Percentiles rank a stretch among this genome's conserved stretches.
Evolutionary conservation across 441 rosid genomes (phyloP).

Genomic region (Adansonia grandidieri): DNA sequence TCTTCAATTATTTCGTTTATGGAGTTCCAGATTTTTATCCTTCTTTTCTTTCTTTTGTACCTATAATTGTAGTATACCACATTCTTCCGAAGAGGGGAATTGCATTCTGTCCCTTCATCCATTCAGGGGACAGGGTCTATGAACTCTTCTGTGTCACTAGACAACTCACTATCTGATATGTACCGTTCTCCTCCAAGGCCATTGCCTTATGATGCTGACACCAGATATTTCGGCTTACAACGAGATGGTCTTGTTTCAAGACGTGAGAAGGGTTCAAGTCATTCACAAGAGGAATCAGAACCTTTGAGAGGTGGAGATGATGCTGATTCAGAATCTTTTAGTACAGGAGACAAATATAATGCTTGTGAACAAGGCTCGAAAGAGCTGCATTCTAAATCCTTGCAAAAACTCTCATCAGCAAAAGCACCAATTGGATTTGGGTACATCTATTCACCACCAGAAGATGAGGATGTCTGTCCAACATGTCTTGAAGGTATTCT

Average conservation of each 20-base stretch:
- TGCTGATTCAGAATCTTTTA: constrained; percentile 62
- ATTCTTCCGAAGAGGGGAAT: constrained; percentile 73
- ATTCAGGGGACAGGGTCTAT: constrained; percentile 71
- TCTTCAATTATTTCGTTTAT: constrained; percentile 7
- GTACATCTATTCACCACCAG: constrained; percentile 59
- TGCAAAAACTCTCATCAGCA: constrained; percentile 59
- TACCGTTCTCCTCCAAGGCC: constrained; percentile 96
- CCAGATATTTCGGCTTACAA: constrained; percentile 60
- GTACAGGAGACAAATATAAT: constrained; percentile 68
- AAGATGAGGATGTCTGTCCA: constrained; percentile 91
- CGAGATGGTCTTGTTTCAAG: constrained; percentile 57
- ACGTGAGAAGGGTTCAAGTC: constrained; percentile 83
- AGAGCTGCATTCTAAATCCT: constrained; percentile 58
- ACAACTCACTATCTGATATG: constrained; percentile 78
- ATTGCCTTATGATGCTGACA: constrained; percentile 86
- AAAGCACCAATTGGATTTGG: constrained; percentile 55
- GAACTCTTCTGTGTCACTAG: constrained; percentile 61
- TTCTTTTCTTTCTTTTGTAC: constrained; percentile 11
- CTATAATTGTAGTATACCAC: constrained; percentile 58
- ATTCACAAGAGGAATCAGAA: constrained; percentile 74
- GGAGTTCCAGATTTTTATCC: constrained; percentile 23
- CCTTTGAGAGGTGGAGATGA: constrained; percentile 66
- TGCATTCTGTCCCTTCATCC: constrained; percentile 68
- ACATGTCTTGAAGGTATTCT: constrained; percentile 90
- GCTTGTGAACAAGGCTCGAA: constrained; percentile 65